Evolutionary conservation across 257 asterid genomes (phyloP).

Genomic region (Solanum bukasovii): DNA sequence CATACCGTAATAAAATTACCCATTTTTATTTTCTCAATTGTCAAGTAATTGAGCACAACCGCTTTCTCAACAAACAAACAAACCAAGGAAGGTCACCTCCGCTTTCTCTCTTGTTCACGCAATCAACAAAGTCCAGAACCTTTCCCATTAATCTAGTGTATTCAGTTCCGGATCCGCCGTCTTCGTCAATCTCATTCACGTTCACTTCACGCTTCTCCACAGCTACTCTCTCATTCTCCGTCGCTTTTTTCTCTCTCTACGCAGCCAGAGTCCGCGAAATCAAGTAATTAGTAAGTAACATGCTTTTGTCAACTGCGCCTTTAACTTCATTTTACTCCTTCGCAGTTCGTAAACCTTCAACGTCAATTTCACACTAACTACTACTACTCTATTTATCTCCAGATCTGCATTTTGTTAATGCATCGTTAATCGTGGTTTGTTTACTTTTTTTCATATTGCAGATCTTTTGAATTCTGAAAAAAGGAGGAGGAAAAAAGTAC

Average conservation of each 20-base stretch:
- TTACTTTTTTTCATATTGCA: background rate
- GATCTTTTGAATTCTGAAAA: background rate
- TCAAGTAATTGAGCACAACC: background rate
- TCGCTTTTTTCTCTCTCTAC: background rate
- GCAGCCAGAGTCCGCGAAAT: background rate
- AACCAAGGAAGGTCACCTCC: background rate
- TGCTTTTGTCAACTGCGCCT: background rate
- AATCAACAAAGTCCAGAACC: background rate
- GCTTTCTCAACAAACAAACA: background rate
- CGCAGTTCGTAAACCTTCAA: background rate
- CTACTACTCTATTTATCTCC: background rate
- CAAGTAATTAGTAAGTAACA: background rate
- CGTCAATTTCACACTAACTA: background rate
- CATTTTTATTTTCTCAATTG: background rate
- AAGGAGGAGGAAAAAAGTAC: background rate
- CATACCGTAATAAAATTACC: no score
- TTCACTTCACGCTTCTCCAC: background rate
- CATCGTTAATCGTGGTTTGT: background rate
- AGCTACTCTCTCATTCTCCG: background rate
- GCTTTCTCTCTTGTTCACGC: background rate
- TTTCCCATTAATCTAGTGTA: background rate
- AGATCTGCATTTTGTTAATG: background rate
- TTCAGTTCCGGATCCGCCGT: background rate
- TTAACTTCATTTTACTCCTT: constrained; percentile 1
- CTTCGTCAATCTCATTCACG: background rate